Conservation (phyloP, 164 flowering plant species). For the Macadamia tetraphylla region DNA sequence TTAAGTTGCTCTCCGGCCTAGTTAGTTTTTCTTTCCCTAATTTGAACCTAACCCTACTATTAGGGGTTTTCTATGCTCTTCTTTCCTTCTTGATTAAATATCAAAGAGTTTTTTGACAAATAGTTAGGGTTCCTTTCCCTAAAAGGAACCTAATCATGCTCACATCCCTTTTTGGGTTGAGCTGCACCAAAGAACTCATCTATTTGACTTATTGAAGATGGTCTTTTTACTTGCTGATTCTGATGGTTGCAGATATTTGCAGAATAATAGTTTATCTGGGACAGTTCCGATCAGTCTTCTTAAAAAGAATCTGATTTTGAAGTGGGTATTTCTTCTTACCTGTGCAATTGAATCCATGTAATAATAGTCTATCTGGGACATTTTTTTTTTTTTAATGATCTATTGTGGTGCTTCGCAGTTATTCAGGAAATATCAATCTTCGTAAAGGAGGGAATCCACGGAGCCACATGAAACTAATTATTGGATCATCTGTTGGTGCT, state of each 20-base stretch:
- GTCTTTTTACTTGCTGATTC: constrained; percentile 7
- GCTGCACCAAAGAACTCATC: no score
- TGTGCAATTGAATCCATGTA: neutral
- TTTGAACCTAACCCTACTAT: no score
- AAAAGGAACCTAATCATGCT: no score
- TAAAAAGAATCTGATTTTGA: constrained; percentile 34
- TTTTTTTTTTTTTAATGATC: neutral
- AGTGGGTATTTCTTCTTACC: constrained; percentile 52
- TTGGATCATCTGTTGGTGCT: constrained; percentile 64
- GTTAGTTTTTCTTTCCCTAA: no score
- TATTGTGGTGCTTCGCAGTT: constrained; percentile 38
- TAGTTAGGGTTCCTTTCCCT: no score
- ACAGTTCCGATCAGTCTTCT: constrained; percentile 61
- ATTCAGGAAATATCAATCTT: constrained; percentile 67
- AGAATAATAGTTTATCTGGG: constrained; percentile 81
- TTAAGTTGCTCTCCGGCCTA: no score
- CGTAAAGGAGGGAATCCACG: constrained; percentile 31
- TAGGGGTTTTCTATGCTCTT: no score
- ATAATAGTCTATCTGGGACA: no score
- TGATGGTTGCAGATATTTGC: constrained; percentile 68
- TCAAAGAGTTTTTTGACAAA: no score
- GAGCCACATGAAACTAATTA: constrained; percentile 38
- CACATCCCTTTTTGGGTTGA: no score
- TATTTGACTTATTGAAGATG: no score
- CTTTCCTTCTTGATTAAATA: no score